Evolutionary conservation across 306 rosid species (phyloP), one percentile per base, ranked within the genome.

Genomic region (Trifolium subterraneum): DNA sequence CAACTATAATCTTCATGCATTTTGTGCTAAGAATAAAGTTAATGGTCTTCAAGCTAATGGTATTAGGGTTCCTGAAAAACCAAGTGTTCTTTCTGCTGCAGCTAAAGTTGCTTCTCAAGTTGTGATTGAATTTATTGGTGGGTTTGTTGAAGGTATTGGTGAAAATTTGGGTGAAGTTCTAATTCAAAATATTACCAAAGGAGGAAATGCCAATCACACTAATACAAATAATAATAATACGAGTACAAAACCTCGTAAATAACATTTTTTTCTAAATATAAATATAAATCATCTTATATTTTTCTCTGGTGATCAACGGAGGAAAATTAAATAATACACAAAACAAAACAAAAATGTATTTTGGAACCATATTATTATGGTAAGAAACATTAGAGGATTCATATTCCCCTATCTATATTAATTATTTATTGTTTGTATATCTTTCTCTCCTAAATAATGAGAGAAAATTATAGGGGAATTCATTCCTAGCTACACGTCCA

Each of bases 61-160:
- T 16, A 67, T 78, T 56, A 87, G 74, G 31, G 77, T 45, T 23
- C 80, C 54, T 1, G 90, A 81, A 11, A 91, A 91, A 78, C 62
- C 86, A 1, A 86, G 88, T 45, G 50, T 74, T 83, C 64, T 91
- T 1, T 87, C 93, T 0, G 68, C 81, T 1, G 96, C 92, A 0
- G 98, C 90, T 1, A 83, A 84, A 2, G 69, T 91, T 1, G 98
- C 98, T 13, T 85, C 94, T 7, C 96, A 93, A n/a, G 96, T 91
- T 12, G 90, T 89, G 2, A 51, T 77, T 5, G 93, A 88, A 14
- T 86, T 94, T 83, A 64, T 94, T 22, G 98, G 92, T 19, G 90
- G 95, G 0, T 47, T 94, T 5, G 73, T 91, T 13, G 97, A 91
- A 79, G 97, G 97, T 19, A 45, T 94, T 35, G 98, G 91, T 1